phyloP scores from a whole-genome alignment of 768 basidiomycete species.

The Phanerochaete carnosa region DNA sequence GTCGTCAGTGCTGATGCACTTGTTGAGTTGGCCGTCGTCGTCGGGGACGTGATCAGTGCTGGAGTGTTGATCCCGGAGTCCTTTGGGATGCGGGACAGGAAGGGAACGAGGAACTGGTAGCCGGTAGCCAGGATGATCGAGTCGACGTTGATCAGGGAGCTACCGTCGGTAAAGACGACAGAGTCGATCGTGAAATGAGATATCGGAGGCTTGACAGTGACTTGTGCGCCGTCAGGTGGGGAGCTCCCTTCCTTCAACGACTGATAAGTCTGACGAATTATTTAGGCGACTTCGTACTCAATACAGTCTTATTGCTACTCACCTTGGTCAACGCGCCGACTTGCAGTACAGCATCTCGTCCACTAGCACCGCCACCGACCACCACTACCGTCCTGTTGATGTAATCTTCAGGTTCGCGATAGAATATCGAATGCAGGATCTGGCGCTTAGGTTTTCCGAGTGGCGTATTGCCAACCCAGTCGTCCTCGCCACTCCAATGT shows the following conservation, averaged over 20 bases:
- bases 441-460: slow-evolving; percentile 27
- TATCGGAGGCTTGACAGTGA: slow-evolving; percentile 38
- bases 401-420: slow-evolving; percentile 44
- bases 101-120: slow-evolving; percentile 51
- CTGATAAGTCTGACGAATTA: slow-evolving; percentile 29
- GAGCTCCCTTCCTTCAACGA: slow-evolving; percentile 26
- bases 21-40: slow-evolving; percentile 17
- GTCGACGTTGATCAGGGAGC: slow-evolving; percentile 37
- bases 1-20: slow-evolving; percentile 33
- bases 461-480: slow-evolving; percentile 39
- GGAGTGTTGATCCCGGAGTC: slow-evolving; percentile 19
- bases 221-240: slow-evolving; percentile 20
- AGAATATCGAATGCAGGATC: slow-evolving; percentile 52
- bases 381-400: slow-evolving; percentile 42
- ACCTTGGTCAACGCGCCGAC: slow-evolving; percentile 41
- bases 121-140: slow-evolving; percentile 52
- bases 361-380: slow-evolving; percentile 45
- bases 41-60: slow-evolving; percentile 12
- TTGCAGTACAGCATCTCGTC: slow-evolving; percentile 45
- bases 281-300: neutral
- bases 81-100: slow-evolving; percentile 29
- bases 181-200: slow-evolving; percentile 42
- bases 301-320: slow-evolving; percentile 5
- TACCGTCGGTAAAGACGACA: slow-evolving; percentile 47
- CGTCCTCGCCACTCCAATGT: slow-evolving; percentile 43